Conservation (phyloP, 768 basidiomycete genomes). For the Lactarius hengduanensis region DNA sequence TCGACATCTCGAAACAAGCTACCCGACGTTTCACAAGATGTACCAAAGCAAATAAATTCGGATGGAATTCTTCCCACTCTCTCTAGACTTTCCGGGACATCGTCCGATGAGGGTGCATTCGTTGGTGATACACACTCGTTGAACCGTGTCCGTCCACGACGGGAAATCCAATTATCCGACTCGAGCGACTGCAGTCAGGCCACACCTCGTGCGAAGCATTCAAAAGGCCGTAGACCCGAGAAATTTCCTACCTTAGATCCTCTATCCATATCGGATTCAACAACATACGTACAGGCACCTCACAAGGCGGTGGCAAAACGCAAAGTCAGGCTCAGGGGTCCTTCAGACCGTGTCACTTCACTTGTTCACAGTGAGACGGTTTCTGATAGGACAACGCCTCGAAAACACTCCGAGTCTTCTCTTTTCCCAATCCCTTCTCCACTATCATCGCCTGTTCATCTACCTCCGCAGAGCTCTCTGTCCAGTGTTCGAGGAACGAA, state of each 20-base stretch:
- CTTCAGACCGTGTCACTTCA: slow-evolving; percentile 1
- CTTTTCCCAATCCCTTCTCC: slow-evolving; percentile 24
- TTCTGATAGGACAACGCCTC: slow-evolving; percentile 4
- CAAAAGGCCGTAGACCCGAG: neutral
- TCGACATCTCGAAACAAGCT: slow-evolving; percentile 10
- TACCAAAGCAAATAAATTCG: slow-evolving; percentile 7
- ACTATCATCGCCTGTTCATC: slow-evolving; percentile 23
- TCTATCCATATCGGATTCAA: slow-evolving; percentile 14
- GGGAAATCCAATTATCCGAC: slow-evolving; percentile 1
- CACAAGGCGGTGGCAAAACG: neutral
- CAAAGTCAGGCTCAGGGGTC: neutral
- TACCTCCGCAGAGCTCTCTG: neutral
- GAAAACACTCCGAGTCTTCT: slow-evolving; percentile 18
- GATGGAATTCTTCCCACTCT: slow-evolving; percentile 4
- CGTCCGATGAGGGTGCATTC: slow-evolving; percentile 13
- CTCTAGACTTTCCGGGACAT: neutral
- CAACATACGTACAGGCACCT: neutral
- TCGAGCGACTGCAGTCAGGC: slow-evolving; percentile 12
- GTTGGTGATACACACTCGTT: neutral
- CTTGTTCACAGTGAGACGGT: neutral
- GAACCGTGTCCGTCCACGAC: neutral
- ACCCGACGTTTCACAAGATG: neutral
- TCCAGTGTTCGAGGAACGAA: slow-evolving; percentile 7
- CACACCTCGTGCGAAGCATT: slow-evolving; percentile 21
- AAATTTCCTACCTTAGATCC: slow-evolving; percentile 13